Evolutionary conservation across 1,284 basidiomycete genomes (phyloP), one percentile per base, ranked within the genome.

Genomic region (Sporisorium scitamineum): DNA sequence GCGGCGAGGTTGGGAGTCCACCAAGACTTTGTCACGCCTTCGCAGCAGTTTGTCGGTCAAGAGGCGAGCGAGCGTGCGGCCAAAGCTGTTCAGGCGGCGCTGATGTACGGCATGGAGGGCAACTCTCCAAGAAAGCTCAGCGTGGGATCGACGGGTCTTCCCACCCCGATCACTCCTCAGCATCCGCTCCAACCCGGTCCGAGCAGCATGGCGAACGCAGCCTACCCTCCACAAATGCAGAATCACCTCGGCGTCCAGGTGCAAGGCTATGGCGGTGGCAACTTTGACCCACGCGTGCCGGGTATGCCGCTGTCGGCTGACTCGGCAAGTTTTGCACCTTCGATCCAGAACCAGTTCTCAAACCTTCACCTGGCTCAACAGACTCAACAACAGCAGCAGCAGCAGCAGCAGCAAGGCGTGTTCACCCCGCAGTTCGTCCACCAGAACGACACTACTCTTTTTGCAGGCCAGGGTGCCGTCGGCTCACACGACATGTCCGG

Each of bases 21-120:
- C 45, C 54, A 61, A 31, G 76, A 80, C 73, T 78, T 80, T 58
- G 71, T 77, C n/a, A 54, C 73, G 1, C 71, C 70, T 1, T 62
- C 61, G 8, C 71, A 75, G 56, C 78, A 80, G 53, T 71, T 75
- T 26, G 58, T 70, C 7, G 71, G 72, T 11, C 68, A 78, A 24
- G 75, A 75, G 27, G 65, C 71, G 11, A 75, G 69, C 65, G 71
- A 78, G 54, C 64, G 68, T 0, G 75, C 76, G 3, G 78, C 75
- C 44, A 71, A 74, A 44, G 69, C 78, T 0, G 78, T 78, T 0
- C 75, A 78, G 39, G 78, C 78, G 0, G 78, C 78, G 3, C 61
- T 78, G 2, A 68, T 80, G 72, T 80, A 78, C 32, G 75, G 71
- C 6, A 71, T 74, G 71, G 78, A 78, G 22, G 70, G 63, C 44